A percentile compares a stretch with the other conserved stretches of the same genome.
Conservation (phyloP, 2,329 filamentous ascomycete genomes). For the Fusarium tupiense region DNA sequence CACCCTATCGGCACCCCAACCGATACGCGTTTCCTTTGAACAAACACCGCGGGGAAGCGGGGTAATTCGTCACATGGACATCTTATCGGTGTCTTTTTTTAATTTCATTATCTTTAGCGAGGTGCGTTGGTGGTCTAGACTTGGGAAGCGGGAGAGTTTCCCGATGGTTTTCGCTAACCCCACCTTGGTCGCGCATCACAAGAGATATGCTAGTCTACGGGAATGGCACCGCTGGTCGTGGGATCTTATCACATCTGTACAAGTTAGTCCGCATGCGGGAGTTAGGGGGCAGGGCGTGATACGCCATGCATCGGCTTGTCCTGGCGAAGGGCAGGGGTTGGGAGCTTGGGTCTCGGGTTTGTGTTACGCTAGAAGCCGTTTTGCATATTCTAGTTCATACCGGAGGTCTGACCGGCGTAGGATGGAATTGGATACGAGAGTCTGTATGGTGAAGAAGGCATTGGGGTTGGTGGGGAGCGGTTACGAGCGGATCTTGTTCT, state of each 20-base stretch:
- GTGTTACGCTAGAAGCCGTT: slow-evolving; percentile 11
- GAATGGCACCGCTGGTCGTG: slow-evolving; percentile 20
- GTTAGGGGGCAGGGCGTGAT: background rate
- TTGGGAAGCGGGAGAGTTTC: slow-evolving; percentile 18
- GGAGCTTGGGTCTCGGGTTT: background rate
- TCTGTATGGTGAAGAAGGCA: background rate
- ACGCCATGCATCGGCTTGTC: slow-evolving; percentile 6
- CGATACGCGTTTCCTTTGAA: background rate
- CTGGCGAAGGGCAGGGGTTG: background rate
- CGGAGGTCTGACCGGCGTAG: background rate
- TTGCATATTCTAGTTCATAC: background rate
- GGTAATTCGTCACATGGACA: slow-evolving; percentile 29
- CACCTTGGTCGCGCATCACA: slow-evolving; percentile 1
- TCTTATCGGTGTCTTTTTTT: background rate
- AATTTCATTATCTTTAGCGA: background rate
- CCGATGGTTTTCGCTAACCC: slow-evolving; percentile 21
- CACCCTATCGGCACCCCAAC: slow-evolving; percentile 24
- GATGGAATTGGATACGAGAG: background rate
- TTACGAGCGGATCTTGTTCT: background rate
- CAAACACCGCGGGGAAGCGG: slow-evolving; percentile 31
- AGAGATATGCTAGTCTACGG: slow-evolving; percentile 4
- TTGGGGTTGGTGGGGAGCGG: background rate
- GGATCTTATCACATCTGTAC: background rate
- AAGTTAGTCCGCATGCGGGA: slow-evolving; percentile 2
- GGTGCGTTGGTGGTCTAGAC: background rate